These are phyloP conservation scores for Solanum raphanifolium DNA, from an alignment of 257 asterid species.

Conservation along the genomic window DNA sequence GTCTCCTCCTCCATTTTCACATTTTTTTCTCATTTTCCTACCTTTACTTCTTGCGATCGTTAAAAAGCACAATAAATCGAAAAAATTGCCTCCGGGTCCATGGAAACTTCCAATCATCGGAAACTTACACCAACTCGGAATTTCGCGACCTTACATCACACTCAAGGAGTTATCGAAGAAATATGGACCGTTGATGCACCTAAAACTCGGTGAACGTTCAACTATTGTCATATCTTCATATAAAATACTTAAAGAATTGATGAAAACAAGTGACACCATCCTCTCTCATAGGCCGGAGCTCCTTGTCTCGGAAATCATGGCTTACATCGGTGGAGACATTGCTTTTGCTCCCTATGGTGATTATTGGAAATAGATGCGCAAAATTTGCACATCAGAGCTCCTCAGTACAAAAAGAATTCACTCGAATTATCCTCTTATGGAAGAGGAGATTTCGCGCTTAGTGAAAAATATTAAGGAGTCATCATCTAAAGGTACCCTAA, in stretches of 20 bases:
- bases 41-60: neutral
- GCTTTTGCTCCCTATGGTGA: conserved; percentile 23
- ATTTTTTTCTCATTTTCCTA: neutral
- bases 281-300: conserved; percentile 19
- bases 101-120: conserved; percentile 23
- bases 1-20: neutral
- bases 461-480: neutral
- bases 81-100: conserved; percentile 18
- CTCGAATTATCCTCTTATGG: conserved; percentile 10
- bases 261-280: conserved; percentile 16
- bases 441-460: conserved; percentile 6
- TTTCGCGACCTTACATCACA: conserved; percentile 2
- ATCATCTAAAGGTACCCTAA: neutral
- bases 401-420: conserved; percentile 13
- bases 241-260: conserved; percentile 8
- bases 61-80: neutral
- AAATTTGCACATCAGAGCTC: conserved; percentile 23
- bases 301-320: conserved; percentile 10
- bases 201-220: conserved; percentile 21
- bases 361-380: conserved; percentile 28
- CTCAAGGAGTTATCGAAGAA: conserved; percentile 3
- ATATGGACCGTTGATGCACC: conserved; percentile 26
- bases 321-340: conserved; percentile 12
- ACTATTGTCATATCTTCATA: conserved; percentile 22
- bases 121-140: conserved; percentile 23